Conservation (phyloP, 306 rosid species). For the Dalbergia oliveri region DNA sequence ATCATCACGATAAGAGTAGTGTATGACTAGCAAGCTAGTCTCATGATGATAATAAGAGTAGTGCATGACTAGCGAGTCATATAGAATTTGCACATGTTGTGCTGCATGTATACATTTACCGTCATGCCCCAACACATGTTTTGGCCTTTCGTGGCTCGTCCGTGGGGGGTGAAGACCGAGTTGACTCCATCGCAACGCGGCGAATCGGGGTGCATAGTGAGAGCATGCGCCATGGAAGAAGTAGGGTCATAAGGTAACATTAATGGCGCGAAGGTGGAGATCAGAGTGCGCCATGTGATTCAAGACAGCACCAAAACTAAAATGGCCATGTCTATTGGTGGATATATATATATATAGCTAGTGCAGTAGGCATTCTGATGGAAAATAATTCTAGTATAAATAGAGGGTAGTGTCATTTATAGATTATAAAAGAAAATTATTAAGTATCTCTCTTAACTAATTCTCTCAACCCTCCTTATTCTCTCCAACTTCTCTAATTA, state of each 20-base stretch:
- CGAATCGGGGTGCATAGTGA: not conserved
- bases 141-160: not conserved
- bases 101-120: not conserved
- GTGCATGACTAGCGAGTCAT: not conserved
- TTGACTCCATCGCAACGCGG: not conserved
- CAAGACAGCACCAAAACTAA: not conserved
- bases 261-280: not conserved
- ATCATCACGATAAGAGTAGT: not conserved
- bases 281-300: not conserved
- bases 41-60: not conserved
- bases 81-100: not conserved
- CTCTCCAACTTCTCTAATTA: no score
- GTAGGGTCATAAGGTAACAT: not conserved
- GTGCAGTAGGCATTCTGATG: no score
- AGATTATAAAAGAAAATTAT: no score
- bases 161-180: not conserved
- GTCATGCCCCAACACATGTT: conserved; percentile 5
- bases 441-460: no score
- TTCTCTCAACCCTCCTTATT: no score
- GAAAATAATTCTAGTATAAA: no score
- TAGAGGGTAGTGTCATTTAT: no score
- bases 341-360: not conserved
- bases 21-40: not conserved
- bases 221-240: not conserved
- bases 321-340: not conserved